Percentiles rank a stretch among this genome's conserved stretches.
phyloP scores from a whole-genome alignment of 106 monocot species.

The Platanthera guangdongensis region DNA sequence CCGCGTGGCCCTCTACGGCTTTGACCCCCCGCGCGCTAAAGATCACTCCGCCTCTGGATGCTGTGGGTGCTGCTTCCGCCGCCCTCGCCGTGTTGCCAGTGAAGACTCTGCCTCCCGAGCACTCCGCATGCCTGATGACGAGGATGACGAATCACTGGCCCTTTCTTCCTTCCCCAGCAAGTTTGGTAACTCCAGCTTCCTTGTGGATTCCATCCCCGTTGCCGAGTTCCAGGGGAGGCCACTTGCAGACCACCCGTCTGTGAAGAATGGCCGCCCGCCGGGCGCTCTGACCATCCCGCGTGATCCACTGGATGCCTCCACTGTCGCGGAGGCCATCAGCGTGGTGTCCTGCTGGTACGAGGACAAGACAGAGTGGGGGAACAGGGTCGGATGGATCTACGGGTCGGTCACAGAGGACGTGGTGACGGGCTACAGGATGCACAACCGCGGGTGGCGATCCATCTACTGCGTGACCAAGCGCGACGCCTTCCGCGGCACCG shows the following conservation, averaged over 20 bases:
- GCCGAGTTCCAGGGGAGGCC: conserved; percentile 64
- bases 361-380: conserved; percentile 78
- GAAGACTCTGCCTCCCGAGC: conserved; percentile 26
- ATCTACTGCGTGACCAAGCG: conserved; percentile 52
- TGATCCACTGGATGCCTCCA: conserved; percentile 42
- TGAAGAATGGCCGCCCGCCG: conserved; percentile 61
- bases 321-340: conserved; percentile 65
- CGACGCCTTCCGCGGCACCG: conserved; percentile 47
- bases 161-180: conserved; percentile 35
- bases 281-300: conserved; percentile 56
- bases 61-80: conserved; percentile 24
- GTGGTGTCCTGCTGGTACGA: conserved; percentile 85
- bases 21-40: conserved; percentile 27
- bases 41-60: conserved; percentile 12
- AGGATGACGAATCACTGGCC: conserved; percentile 17
- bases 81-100: background rate
- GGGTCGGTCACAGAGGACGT: conserved; percentile 67
- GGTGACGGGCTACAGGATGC: conserved; percentile 69
- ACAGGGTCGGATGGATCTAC: conserved; percentile 74
- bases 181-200: conserved; percentile 45
- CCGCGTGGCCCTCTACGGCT: conserved; percentile 26
- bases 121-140: conserved; percentile 31
- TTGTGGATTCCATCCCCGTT: conserved; percentile 52
- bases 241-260: conserved; percentile 54
- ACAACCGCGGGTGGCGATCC: conserved; percentile 71